Evolutionary conservation across 352 stramenopile species (phyloP).

Genomic region (Phytopythium kandeliae): DNA sequence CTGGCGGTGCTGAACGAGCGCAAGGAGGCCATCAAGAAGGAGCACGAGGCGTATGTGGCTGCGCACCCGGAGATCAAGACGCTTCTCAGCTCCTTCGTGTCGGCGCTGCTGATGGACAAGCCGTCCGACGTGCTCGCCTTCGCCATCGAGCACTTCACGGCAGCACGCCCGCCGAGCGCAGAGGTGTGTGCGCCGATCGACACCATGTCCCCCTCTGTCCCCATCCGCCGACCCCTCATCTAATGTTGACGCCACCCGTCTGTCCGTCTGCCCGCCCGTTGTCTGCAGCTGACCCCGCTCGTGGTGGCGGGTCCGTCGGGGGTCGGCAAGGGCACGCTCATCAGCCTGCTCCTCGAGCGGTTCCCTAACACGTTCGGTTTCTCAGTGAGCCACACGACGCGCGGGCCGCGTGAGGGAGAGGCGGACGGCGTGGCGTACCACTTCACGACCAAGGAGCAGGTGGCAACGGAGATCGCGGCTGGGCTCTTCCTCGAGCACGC

Average conservation of each 20-base stretch:
- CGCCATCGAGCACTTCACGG: constrained; percentile 72
- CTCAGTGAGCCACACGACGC: constrained; percentile 97
- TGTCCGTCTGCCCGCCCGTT: constrained; percentile 1
- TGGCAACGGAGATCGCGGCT: constrained; percentile 92
- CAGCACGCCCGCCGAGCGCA: constrained; percentile 49
- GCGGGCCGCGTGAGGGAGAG: constrained; percentile 91
- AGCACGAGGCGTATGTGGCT: constrained; percentile 78
- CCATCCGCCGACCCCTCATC: neutral
- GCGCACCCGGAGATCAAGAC: constrained; percentile 87
- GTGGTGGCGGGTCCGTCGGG: constrained; percentile 90
- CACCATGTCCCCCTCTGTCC: neutral
- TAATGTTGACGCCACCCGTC: too few relatives aligned
- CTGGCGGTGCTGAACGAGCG: constrained; percentile 80
- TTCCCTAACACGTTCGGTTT: constrained; percentile 92
- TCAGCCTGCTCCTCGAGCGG: constrained; percentile 86
- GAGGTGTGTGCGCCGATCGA: constrained; percentile 44
- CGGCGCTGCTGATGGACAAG: constrained; percentile 82
- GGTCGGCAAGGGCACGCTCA: constrained; percentile 96
- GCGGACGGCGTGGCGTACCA: constrained; percentile 96
- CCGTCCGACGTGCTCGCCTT: constrained; percentile 77
- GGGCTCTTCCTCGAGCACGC: constrained; percentile 97
- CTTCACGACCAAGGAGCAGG: constrained; percentile 91
- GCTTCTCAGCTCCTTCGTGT: constrained; percentile 86
- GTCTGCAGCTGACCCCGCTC: constrained; percentile 59
- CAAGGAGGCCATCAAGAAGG: constrained; percentile 83